These are phyloP conservation scores for Saccharomycodes ludwigii DNA, from an alignment of 805 yeast genomes.

Conservation along the genomic window DNA sequence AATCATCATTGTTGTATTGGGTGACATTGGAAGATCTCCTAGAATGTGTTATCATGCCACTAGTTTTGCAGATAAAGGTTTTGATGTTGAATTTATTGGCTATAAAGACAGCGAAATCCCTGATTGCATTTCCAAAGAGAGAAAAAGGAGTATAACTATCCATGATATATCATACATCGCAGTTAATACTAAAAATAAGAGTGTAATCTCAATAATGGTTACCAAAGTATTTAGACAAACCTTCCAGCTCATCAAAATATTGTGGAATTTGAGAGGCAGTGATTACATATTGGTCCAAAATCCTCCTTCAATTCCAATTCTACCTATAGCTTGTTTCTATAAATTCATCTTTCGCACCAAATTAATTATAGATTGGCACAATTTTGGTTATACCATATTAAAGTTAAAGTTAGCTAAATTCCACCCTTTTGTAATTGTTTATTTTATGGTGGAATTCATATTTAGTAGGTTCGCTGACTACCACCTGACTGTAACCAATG, in stretches of 20 bases:
- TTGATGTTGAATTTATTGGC: constrained; percentile 75
- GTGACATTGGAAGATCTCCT: constrained; percentile 93
- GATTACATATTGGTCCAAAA: constrained; percentile 69
- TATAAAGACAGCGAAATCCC: constrained; percentile 42
- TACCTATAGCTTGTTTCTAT: constrained; percentile 49
- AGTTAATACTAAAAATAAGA: not conserved
- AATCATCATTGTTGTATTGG: constrained; percentile 71
- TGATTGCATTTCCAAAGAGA: not conserved
- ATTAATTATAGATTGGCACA: constrained; percentile 91
- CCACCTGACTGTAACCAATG: constrained; percentile 69
- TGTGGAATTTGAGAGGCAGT: constrained; percentile 46
- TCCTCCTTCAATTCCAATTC: constrained; percentile 85
- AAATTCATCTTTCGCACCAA: constrained; percentile 32
- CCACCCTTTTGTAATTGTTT: constrained; percentile 51
- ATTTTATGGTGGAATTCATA: constrained; percentile 48
- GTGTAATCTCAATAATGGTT: constrained; percentile 9
- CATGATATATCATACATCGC: constrained; percentile 42
- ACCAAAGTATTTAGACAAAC: constrained; percentile 51
- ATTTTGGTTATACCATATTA: constrained; percentile 74
- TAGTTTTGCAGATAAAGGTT: constrained; percentile 57
- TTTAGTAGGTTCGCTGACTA: constrained; percentile 55
- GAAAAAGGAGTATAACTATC: too few relatives aligned
- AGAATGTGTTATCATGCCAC: constrained; percentile 85
- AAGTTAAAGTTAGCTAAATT: constrained; percentile 42
- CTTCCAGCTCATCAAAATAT: constrained; percentile 30